phyloP scores from a whole-genome alignment of 768 basidiomycete species.

The Dacryopinax spathularia region DNA sequence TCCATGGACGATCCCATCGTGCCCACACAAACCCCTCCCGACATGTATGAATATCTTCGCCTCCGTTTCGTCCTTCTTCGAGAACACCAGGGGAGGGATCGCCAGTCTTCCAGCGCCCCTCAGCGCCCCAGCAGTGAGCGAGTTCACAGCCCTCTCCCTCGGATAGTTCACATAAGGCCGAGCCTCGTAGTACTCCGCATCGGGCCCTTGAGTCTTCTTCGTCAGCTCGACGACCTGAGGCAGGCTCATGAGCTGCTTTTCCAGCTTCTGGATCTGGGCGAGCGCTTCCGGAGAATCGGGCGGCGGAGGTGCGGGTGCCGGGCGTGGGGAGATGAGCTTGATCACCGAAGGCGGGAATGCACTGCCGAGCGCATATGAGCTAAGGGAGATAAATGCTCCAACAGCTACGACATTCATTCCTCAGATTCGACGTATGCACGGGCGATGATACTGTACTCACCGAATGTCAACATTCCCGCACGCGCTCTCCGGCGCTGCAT shows the following conservation, averaged over 20 bases:
- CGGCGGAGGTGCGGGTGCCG: slow-evolving; percentile 57
- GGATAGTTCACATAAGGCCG: slow-evolving; percentile 61
- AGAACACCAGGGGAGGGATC: slow-evolving; percentile 60
- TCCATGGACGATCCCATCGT: slow-evolving; percentile 91
- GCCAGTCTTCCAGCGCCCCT: slow-evolving; percentile 78
- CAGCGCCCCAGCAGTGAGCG: slow-evolving; percentile 71
- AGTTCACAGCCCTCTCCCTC: slow-evolving; percentile 63
- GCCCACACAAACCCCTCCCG: slow-evolving; percentile 69
- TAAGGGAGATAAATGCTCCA: slow-evolving; percentile 7
- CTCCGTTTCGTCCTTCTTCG: slow-evolving; percentile 61
- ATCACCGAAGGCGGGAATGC: slow-evolving; percentile 55
- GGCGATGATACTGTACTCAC: neutral
- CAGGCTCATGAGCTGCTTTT: slow-evolving; percentile 51
- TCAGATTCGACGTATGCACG: neutral
- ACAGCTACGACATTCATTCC: slow-evolving; percentile 2
- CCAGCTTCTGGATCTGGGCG: slow-evolving; percentile 45
- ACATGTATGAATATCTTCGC: slow-evolving; percentile 60
- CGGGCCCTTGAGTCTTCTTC: slow-evolving; percentile 18
- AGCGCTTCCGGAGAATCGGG: slow-evolving; percentile 43
- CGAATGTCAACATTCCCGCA: neutral
- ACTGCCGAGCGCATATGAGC: slow-evolving; percentile 40
- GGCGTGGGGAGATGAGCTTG: slow-evolving; percentile 58
- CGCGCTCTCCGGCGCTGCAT: neutral
- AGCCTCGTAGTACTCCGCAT: slow-evolving; percentile 37
- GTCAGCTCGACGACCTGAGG: slow-evolving; percentile 43